Base-by-base conservation (phyloP, 805 yeast species). In the Priceomyces carsonii region DNA sequence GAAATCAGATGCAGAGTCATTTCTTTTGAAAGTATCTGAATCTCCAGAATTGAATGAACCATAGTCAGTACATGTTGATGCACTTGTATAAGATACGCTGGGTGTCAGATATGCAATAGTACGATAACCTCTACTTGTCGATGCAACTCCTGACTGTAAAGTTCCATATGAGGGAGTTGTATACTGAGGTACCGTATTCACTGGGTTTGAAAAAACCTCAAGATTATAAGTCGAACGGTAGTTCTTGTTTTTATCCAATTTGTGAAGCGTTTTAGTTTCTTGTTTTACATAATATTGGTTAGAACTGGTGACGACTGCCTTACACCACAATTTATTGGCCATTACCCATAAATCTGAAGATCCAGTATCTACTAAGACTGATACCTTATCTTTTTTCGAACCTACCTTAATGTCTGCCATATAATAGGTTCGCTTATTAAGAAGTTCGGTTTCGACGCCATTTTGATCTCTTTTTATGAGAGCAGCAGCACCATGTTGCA, bases 1-100 rank as follows among this genome's bases (percentile, higher is more conserved):
- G 45, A 77, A 77, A 1, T 46, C 40, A 3, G 57, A 53, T 5
- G 68, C 70, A 2, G 79, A 59, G 18, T 47, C 42, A 47, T 77
- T 77, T 14, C 46, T 38, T 5, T 50, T 43, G 57, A 68, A 76
- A 1, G 73, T 36, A 18, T 49, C 43, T 1, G 80, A 73, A 4
- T 44, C 34, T 5, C 46, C 50, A 6, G 71, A 61, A 45, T 69
- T 66, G 50, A 75, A 76, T 1, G 80, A 70, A 5, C 82, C 82
- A 47, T 64, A 64, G 8, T 47, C 27, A 2, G 71, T 60, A 47
- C 82, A 76, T 6, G 67, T 61, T 37, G 61, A 53, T 16, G 69
- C 36, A 1, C n/a, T n/a, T n/a, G n/a, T n/a, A n/a, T n/a, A n/a
- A n/a, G n/a, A n/a, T n/a, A n/a, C n/a, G n/a, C n/a, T n/a, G n/a